A percentile compares a stretch with the other conserved stretches of the same genome.
Evolutionary conservation across 2,329 filamentous ascomycete genomes (phyloP).

Genomic region (Phialophora tarda): DNA sequence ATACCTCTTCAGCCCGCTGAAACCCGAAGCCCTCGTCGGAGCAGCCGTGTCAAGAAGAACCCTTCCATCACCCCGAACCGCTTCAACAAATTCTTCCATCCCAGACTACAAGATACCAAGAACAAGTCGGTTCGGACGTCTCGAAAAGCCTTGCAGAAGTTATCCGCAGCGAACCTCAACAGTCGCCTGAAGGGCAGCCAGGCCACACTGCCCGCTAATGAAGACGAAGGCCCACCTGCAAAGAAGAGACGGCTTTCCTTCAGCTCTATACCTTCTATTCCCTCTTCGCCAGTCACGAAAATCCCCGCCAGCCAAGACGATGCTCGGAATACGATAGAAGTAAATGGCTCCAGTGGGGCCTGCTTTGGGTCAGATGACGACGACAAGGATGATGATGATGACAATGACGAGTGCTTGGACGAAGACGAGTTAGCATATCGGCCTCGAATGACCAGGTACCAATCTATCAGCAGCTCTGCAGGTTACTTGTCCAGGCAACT

Average conservation of each 20-base stretch:
- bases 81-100: slow-evolving; percentile 59
- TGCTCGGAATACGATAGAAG: neutral
- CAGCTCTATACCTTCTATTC: slow-evolving; percentile 53
- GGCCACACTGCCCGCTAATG: neutral
- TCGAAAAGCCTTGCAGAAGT: slow-evolving; percentile 52
- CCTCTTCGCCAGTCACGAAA: slow-evolving; percentile 48
- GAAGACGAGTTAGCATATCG: slow-evolving; percentile 24
- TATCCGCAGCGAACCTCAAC: slow-evolving; percentile 44
- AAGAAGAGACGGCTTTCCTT: slow-evolving; percentile 55
- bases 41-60: slow-evolving; percentile 49
- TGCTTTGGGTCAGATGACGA: slow-evolving; percentile 26
- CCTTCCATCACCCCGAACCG: slow-evolving; percentile 58
- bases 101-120: slow-evolving; percentile 47
- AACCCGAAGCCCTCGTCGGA: slow-evolving; percentile 32
- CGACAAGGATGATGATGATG: slow-evolving; percentile 20
- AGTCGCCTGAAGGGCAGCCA: slow-evolving; percentile 19
- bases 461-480: slow-evolving; percentile 26
- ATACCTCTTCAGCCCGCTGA: slow-evolving; percentile 25
- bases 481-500: slow-evolving; percentile 31
- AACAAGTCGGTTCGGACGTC: slow-evolving; percentile 47
- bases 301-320: slow-evolving; percentile 33
- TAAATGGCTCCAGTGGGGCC: slow-evolving; percentile 4
- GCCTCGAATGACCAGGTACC: slow-evolving; percentile 31
- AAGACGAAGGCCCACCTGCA: slow-evolving; percentile 38
- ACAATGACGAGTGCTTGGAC: slow-evolving; percentile 12